Percentiles rank a stretch among this genome's conserved stretches.
Conservation (phyloP, 208 protist genomes). For the Wallacemonas sp. region DNA sequence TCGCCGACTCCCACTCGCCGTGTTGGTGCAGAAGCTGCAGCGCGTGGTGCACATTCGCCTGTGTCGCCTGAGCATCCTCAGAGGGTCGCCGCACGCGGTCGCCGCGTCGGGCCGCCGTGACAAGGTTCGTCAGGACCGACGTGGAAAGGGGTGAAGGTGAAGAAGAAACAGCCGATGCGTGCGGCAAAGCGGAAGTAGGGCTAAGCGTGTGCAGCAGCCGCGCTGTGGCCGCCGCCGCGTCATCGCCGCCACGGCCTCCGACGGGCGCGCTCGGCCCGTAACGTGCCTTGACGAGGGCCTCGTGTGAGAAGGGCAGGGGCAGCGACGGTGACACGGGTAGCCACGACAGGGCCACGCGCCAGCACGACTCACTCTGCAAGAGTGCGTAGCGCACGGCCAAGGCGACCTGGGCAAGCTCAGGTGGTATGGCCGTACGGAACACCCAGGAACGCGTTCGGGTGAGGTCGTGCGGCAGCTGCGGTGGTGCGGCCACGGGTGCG, state of each 20-base stretch:
- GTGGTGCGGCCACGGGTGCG: not conserved
- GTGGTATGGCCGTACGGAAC: conserved; percentile 26
- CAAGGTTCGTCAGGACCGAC: not conserved
- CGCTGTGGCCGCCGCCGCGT: not conserved
- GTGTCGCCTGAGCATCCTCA: not conserved
- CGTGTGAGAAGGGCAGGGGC: conserved; percentile 44
- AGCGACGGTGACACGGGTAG: conserved; percentile 32
- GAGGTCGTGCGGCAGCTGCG: too few relatives aligned
- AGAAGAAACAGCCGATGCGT: not conserved
- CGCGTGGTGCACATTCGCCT: conserved; percentile 5
- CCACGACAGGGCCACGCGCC: conserved; percentile 48
- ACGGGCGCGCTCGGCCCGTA: not conserved
- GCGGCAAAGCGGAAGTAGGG: not conserved
- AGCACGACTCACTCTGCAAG: conserved; percentile 28
- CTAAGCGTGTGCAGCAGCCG: not conserved
- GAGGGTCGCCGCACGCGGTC: conserved; percentile 18
- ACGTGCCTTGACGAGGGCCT: conserved; percentile 16
- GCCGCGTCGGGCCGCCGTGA: conserved; percentile 15
- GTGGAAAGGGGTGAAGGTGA: not conserved
- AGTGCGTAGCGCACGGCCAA: conserved; percentile 62
- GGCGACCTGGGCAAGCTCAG: conserved; percentile 37
- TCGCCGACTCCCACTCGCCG: conserved; percentile 59
- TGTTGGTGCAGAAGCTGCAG: conserved; percentile 17
- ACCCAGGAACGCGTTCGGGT: not conserved
- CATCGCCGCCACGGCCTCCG: not conserved